These are phyloP conservation scores for Linum usitatissimum DNA, from an alignment of 345 rosid species.

Conservation along the genomic window DNA sequence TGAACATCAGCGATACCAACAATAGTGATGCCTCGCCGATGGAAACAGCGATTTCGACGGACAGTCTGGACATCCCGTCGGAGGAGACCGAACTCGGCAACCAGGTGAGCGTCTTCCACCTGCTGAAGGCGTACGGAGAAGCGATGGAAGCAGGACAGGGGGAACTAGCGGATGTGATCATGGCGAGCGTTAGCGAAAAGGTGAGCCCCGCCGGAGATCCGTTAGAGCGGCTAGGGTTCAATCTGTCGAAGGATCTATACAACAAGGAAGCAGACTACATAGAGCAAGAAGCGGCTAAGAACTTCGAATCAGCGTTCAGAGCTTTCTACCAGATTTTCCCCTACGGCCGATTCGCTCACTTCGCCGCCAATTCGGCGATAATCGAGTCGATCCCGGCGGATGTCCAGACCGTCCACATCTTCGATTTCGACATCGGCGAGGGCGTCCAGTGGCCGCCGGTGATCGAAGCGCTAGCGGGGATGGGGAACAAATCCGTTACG, in stretches of 20 bases:
- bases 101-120: constrained; percentile 24
- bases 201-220: constrained; percentile 30
- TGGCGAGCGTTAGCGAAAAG: constrained; percentile 23
- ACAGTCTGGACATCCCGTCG: constrained; percentile 14
- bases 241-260: constrained; percentile 16
- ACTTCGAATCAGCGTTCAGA: constrained; percentile 21
- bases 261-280: constrained; percentile 21
- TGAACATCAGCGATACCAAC: constrained; percentile 8
- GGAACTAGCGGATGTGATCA: constrained; percentile 34
- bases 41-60: constrained; percentile 1
- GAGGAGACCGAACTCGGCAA: constrained; percentile 21
- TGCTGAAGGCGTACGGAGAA: constrained; percentile 34
- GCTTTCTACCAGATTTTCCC: constrained; percentile 2
- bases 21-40: constrained; percentile 7
- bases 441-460: constrained; percentile 43
- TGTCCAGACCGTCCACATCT: constrained; percentile 18
- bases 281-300: constrained; percentile 27
- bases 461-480: constrained; percentile 28
- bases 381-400: neutral
- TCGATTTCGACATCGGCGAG: constrained; percentile 20
- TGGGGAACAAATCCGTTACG: constrained; percentile 13
- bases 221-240: constrained; percentile 33
- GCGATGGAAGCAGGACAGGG: constrained; percentile 25
- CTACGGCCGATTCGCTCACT: neutral
- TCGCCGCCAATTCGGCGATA: neutral